Base-by-base conservation (phyloP, 2,329 filamentous ascomycete species). In the Akanthomyces lecanii region DNA sequence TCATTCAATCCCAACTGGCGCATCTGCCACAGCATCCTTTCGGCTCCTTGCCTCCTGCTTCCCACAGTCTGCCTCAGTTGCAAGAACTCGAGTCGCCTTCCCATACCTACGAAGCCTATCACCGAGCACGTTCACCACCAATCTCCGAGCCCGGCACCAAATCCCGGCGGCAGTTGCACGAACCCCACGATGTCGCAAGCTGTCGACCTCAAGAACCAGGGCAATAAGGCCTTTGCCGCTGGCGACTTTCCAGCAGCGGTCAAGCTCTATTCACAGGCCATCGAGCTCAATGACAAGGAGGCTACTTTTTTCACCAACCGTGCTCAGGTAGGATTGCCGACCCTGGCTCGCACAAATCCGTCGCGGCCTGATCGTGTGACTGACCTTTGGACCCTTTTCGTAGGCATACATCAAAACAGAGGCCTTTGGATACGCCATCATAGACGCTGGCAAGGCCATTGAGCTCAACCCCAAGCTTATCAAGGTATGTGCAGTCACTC, bases 341-440 rank as follows among this genome's bases (percentile, higher is more conserved):
- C 25, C 28, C 30, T n/a, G 25, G 50, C 47, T 44, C 60, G 63
- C 44, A 69, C 67, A 66, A 68, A 68, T 52, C 5, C 44, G 30
- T 48, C 18, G 44, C 55, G 21, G 44, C 28, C 53, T 72, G 72
- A 71, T 79, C 76, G 76, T 74, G 75, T 81, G 77, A 80, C 81
- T 83, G 65, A 84, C 73, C 48, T n/a, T 28, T 25, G 55, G 16
- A 51, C 50, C 33, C 28, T 47, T n/a, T 63, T 16, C 64, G 30
- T 71, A 97, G 92, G 91, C 91, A 67, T 85, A 99, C 75, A 94
- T 99, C 76, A 98, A 97, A 79, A 88, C 94, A 45, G 95, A 99
- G 77, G 87, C 94, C 23, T 98, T 93, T 74, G 95, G 95, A 45
- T 96, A 94, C 78, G 93, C 95, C 28, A 89, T 98, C 70, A 83